Evolutionary conservation across 495 filamentous ascomycete species (phyloP).

Genomic region (Penicillium coprophilum): DNA sequence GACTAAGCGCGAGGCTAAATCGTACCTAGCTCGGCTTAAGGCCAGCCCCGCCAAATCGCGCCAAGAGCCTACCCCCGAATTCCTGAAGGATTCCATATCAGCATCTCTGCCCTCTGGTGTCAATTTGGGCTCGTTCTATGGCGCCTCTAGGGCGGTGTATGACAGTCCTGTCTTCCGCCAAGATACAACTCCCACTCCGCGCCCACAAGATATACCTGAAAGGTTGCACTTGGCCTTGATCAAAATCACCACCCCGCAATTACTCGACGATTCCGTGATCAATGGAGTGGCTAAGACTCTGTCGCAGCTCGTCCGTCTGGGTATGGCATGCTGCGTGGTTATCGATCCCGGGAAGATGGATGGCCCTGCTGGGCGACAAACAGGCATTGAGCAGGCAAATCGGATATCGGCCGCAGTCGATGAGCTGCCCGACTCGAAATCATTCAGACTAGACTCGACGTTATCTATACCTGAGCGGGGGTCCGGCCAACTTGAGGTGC

Average conservation of each 20-base stretch:
- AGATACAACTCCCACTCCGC: conserved; percentile 38
- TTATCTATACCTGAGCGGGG: conserved; percentile 45
- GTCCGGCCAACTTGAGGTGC: conserved; percentile 42
- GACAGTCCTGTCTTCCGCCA: conserved; percentile 63
- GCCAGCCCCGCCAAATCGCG: conserved; percentile 34
- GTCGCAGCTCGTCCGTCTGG: conserved; percentile 75
- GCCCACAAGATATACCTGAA: conserved; percentile 29
- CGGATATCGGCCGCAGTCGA: conserved; percentile 75
- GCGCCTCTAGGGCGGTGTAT: conserved; percentile 57
- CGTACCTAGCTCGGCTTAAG: conserved; percentile 79
- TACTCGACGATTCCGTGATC: conserved; percentile 63
- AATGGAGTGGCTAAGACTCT: conserved; percentile 79
- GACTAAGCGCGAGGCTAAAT: conserved; percentile 86
- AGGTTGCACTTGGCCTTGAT: conserved; percentile 81
- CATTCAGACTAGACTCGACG: conserved; percentile 66
- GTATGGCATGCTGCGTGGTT: conserved; percentile 77
- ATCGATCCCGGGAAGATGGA: conserved; percentile 61
- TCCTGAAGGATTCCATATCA: conserved; percentile 20
- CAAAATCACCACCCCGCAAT: conserved; percentile 73
- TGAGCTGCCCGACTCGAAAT: conserved; percentile 59
- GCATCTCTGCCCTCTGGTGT: conserved; percentile 44
- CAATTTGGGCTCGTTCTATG: conserved; percentile 64
- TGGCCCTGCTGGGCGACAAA: conserved; percentile 37
- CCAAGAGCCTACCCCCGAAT: conserved; percentile 20
- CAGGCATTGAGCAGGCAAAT: conserved; percentile 63